These are phyloP conservation scores for Cytospora paraplurivora DNA, from an alignment of 2,329 filamentous ascomycete species.

Conservation along the genomic window DNA sequence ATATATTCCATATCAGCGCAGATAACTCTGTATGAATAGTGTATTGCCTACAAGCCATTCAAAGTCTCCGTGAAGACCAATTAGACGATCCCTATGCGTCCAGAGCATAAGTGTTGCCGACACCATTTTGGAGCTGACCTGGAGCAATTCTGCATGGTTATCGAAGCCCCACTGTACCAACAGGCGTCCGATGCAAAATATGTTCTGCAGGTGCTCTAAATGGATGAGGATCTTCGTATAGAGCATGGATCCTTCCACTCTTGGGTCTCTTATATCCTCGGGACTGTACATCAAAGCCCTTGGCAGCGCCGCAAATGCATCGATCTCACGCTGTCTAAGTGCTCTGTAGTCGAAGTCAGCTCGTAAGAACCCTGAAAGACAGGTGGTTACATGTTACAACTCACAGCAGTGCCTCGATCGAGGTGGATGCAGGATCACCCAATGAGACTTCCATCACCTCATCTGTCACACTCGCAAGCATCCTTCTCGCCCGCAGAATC, in stretches of 20 bases:
- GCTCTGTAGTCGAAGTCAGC: slow-evolving; percentile 33
- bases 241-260: slow-evolving; percentile 37
- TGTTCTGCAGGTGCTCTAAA: slow-evolving; percentile 56
- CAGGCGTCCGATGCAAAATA: slow-evolving; percentile 61
- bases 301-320: slow-evolving; percentile 41
- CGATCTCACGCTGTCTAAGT: slow-evolving; percentile 40
- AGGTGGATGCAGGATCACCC: slow-evolving; percentile 41
- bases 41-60: slow-evolving; percentile 50
- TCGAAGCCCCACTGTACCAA: slow-evolving; percentile 48
- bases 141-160: slow-evolving; percentile 44
- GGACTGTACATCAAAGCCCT: slow-evolving; percentile 43
- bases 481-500: slow-evolving; percentile 47
- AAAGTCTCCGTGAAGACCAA: slow-evolving; percentile 45
- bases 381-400: slow-evolving; percentile 5
- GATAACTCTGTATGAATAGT: neutral
- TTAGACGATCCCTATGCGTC: slow-evolving; percentile 52
- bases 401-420: slow-evolving; percentile 40
- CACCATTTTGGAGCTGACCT: slow-evolving; percentile 51
- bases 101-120: slow-evolving; percentile 49
- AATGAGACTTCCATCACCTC: slow-evolving; percentile 62
- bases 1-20: neutral
- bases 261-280: slow-evolving; percentile 41
- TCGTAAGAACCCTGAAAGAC: neutral
- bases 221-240: slow-evolving; percentile 50
- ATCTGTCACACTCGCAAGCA: slow-evolving; percentile 55